Evolutionary conservation across 768 basidiomycete species (phyloP).

Genomic region (Tephrocybe sp.): DNA sequence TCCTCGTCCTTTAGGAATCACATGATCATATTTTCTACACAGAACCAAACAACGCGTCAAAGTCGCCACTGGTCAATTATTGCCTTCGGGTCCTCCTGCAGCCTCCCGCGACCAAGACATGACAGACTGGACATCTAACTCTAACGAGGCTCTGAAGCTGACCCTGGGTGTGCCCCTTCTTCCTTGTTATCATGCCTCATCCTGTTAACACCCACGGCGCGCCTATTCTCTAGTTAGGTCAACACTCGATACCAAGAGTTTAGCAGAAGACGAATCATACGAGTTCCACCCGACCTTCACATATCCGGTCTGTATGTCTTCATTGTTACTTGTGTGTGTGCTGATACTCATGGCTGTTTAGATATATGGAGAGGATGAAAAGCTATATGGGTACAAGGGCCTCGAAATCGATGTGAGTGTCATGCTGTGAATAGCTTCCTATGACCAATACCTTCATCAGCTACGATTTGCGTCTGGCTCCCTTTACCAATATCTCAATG

Average conservation of each 20-base stretch:
- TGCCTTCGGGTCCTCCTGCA: not conserved
- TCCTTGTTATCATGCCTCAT: not conserved
- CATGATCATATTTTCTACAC: conserved; percentile 8
- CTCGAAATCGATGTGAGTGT: conserved; percentile 75
- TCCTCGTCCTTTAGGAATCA: no score
- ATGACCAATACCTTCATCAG: conserved; percentile 34
- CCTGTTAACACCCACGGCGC: not conserved
- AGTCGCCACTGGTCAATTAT: not conserved
- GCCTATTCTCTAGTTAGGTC: conserved; percentile 58
- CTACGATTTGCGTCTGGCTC: conserved; percentile 87
- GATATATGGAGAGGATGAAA: conserved; percentile 97
- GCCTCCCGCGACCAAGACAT: conserved; percentile 20
- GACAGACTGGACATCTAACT: conserved; percentile 75
- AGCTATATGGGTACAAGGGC: conserved; percentile 90
- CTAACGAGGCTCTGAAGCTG: conserved; percentile 73
- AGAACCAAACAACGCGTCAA: conserved; percentile 21
- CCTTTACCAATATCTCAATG: conserved; percentile 68
- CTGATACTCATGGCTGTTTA: no score
- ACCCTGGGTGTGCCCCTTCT: conserved; percentile 59
- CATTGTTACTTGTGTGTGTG: no score
- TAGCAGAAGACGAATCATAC: conserved; percentile 56
- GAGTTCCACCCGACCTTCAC: conserved; percentile 89
- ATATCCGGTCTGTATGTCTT: conserved; percentile 85
- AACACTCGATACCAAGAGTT: conserved; percentile 56
- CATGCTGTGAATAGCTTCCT: not conserved